These are phyloP conservation scores for Xylaria sp. DNA, from an alignment of 2,329 filamentous ascomycete genomes.

Conservation along the genomic window DNA sequence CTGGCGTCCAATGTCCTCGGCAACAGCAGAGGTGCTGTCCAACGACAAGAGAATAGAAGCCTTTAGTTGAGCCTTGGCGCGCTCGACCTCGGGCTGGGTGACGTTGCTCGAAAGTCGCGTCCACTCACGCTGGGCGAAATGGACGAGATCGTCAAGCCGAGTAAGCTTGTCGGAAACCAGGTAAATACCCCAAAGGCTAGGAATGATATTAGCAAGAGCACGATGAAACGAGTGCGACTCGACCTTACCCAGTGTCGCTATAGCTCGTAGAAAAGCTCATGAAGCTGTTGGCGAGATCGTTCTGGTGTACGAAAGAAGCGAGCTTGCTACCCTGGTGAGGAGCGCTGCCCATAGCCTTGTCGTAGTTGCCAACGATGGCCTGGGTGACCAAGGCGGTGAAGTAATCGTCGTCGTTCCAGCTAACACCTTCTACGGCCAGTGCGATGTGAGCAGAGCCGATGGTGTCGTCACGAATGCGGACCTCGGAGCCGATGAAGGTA, in stretches of 20 bases:
- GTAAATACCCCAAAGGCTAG: constrained; percentile 99
- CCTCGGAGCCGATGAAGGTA: constrained; percentile 95
- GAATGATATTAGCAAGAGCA: constrained; percentile 53
- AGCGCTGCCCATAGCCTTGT: constrained; percentile 97
- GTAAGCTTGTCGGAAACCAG: constrained; percentile 91
- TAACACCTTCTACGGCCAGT: constrained; percentile 98
- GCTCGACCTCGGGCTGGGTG: constrained; percentile 90
- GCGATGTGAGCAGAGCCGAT: constrained; percentile 97
- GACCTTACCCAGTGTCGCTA: constrained; percentile 92
- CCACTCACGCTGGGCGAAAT: constrained; percentile 99
- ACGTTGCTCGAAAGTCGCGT: constrained; percentile 92
- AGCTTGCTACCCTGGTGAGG: constrained; percentile 98
- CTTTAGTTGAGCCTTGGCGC: constrained; percentile 99
- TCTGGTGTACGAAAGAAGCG: constrained; percentile 91
- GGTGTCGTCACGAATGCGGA: constrained; percentile 94
- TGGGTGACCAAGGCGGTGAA: constrained; percentile 98
- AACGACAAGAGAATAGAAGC: constrained; percentile 96
- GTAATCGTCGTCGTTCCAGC: constrained; percentile 99
- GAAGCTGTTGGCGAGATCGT: constrained; percentile 98
- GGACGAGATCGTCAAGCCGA: constrained; percentile 91
- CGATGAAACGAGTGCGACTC: background rate
- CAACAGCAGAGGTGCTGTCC: constrained; percentile 95
- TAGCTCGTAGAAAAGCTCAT: constrained; percentile 99
- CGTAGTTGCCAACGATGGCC: constrained; percentile 99
- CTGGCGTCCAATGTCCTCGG: constrained; percentile 98